Evolutionary conservation across 257 asterid species (phyloP).

Genomic region (Primulina tabacum): DNA sequence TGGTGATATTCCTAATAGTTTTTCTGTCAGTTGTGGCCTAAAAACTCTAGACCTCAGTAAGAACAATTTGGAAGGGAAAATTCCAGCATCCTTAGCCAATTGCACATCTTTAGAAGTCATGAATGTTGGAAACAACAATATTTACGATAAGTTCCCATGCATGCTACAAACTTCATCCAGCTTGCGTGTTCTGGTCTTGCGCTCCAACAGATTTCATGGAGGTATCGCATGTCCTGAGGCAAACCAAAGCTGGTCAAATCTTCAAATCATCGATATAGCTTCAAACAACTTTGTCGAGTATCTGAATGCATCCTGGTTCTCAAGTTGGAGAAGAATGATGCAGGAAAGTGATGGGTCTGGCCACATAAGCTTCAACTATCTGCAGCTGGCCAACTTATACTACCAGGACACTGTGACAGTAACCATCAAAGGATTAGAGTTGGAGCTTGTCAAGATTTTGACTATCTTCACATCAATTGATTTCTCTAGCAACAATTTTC

Average conservation of each 20-base stretch:
- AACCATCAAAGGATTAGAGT: slow-evolving; percentile 53
- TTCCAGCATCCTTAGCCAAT: slow-evolving; percentile 41
- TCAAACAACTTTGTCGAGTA: slow-evolving; percentile 49
- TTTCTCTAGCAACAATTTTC: slow-evolving; percentile 48
- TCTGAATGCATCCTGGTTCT: slow-evolving; percentile 31
- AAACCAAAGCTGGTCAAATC: slow-evolving; percentile 47
- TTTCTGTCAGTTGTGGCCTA: slow-evolving; percentile 27
- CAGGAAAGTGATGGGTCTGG: slow-evolving; percentile 21
- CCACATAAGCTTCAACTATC: slow-evolving; percentile 28
- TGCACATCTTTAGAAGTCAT: slow-evolving; percentile 39
- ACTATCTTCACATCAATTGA: slow-evolving; percentile 51
- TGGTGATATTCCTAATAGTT: slow-evolving; percentile 33
- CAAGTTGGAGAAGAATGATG: slow-evolving; percentile 46
- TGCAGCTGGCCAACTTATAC: slow-evolving; percentile 26
- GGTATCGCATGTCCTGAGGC: slow-evolving; percentile 24
- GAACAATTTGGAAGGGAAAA: slow-evolving; percentile 36
- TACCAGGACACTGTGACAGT: slow-evolving; percentile 59
- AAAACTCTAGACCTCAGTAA: slow-evolving; percentile 42
- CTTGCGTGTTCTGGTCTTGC: slow-evolving; percentile 19
- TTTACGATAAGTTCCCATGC: slow-evolving; percentile 40
- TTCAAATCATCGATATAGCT: slow-evolving; percentile 61
- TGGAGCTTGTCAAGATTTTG: slow-evolving; percentile 56
- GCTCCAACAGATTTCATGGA: slow-evolving; percentile 23
- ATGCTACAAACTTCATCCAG: slow-evolving; percentile 6
- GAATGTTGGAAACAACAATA: slow-evolving; percentile 39